phyloP scores from a whole-genome alignment of 495 filamentous ascomycete genomes.

The Aspergillus campestris region DNA sequence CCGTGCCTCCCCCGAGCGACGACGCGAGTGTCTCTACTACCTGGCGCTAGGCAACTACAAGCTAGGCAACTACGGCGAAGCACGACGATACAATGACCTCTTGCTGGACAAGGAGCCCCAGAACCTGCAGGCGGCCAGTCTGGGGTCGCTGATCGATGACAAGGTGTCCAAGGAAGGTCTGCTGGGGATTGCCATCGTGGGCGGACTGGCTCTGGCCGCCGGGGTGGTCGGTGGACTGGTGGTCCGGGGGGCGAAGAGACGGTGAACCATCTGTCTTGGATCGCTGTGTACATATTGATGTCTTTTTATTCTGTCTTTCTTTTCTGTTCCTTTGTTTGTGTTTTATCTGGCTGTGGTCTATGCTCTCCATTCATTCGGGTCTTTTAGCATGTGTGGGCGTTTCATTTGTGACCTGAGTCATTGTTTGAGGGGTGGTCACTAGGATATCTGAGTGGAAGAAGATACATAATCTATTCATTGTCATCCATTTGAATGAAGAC shows the following conservation, averaged over 20 bases:
- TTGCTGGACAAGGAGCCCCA: constrained; percentile 80
- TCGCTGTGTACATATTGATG: constrained; percentile 13
- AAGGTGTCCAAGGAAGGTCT: constrained; percentile 91
- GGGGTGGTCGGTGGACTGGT: constrained; percentile 86
- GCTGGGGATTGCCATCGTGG: constrained; percentile 92
- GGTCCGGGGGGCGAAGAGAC: constrained; percentile 59
- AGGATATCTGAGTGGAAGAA: too few species aligned
- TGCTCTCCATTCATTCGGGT: neutral
- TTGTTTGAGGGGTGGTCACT: too few species aligned
- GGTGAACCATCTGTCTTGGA: constrained; percentile 15
- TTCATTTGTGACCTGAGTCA: neutral
- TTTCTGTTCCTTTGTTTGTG: neutral
- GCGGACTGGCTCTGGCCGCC: constrained; percentile 84
- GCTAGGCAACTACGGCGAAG: constrained; percentile 93
- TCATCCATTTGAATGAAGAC: too few species aligned
- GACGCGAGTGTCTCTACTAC: constrained; percentile 97
- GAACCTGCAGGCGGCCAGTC: constrained; percentile 81
- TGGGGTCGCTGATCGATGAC: constrained; percentile 83
- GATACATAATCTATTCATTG: too few species aligned
- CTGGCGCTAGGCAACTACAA: constrained; percentile 95
- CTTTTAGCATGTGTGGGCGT: constrained; percentile 5
- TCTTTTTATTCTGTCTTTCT: constrained; percentile 1
- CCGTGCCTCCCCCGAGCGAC: constrained; percentile 78
- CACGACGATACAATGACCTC: constrained; percentile 85
- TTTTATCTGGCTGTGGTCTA: neutral